These are phyloP conservation scores for Volutella citrinella DNA, from an alignment of 2,329 filamentous ascomycete genomes.

Conservation along the genomic window DNA sequence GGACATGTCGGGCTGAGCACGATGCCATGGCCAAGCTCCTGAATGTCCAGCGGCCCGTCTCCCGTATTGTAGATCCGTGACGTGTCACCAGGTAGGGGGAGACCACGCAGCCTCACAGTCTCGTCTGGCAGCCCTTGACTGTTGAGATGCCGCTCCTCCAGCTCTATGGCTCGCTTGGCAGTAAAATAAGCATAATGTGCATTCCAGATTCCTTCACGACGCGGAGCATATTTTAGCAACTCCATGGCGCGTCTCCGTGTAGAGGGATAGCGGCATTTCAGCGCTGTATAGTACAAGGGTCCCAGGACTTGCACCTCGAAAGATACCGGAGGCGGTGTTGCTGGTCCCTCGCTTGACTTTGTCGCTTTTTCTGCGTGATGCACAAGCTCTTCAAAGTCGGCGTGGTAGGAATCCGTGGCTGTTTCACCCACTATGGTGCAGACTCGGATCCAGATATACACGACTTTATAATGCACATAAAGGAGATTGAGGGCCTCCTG, in stretches of 20 bases:
- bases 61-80: background rate
- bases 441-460: conserved; percentile 6
- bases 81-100: conserved; percentile 1
- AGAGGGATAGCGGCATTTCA: conserved; percentile 5
- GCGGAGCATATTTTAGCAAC: conserved; percentile 2
- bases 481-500: conserved; percentile 1
- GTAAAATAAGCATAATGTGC: conserved; percentile 6
- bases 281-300: conserved; percentile 3
- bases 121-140: conserved; percentile 2
- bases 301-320: conserved; percentile 6
- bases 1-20: conserved; percentile 1
- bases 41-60: background rate
- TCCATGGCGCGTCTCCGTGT: conserved; percentile 6
- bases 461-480: conserved; percentile 4
- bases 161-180: conserved; percentile 4
- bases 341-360: background rate
- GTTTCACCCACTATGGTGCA: conserved; percentile 4
- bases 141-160: conserved; percentile 5
- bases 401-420: conserved; percentile 2
- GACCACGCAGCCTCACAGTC: conserved; percentile 1
- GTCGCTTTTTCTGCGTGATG: conserved; percentile 1
- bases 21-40: background rate
- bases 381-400: conserved; percentile 6
- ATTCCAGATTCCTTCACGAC: conserved; percentile 6
- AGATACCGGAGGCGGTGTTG: conserved; percentile 4